Base-by-base conservation (phyloP, 148 eudicot species). In the Diospyros lotus region DNA sequence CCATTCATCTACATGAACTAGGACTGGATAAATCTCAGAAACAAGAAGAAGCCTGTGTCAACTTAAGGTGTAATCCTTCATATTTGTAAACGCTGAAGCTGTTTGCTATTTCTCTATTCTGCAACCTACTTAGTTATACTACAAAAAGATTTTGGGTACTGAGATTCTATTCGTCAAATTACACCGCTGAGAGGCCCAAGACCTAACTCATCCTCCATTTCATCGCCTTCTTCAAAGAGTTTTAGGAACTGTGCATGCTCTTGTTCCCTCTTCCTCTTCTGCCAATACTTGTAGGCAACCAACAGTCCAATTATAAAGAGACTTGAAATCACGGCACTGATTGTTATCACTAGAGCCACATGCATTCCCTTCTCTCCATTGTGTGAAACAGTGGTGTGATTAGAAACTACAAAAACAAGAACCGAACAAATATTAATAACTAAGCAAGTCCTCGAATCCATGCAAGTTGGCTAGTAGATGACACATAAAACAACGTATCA, bases 161-260 rank as follows among this genome's bases (percentile, higher is more conserved):
- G 40, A 73, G 17, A 50, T 46, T 48, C 52, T 48, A 39, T 8
- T 1, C 66, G 9, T 82, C 71, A 82, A 51, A 78, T 66, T 18
- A 75, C 75, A 17, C 73, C 78, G 54, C 70, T 65, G 46, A 88
- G 84, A 64, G 91, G 91, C 64, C 88, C 90, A 65, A 93, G 84
- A 56, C 91, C 94, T 45, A 93, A 83, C 80, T 91, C 98, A 80
- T 93, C 97, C 69, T 91, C 93, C 41, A 90, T 73, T 60, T 90
- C 90, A 80, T 88, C 97, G 12, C 77, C 84, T 6, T 92, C 97
- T 70, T 95, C 97, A 79, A 95, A 95, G 50, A 95, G 90, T 84
- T 82, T 85, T 62, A 90, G 76, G 77, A 95, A 95, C 38, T 93
- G 87, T n/a, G 96, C 96, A 73, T 95, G 98, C 40, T 91, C 91